phyloP scores from a whole-genome alignment of 768 basidiomycete species.

The Ephemerocybe angulata region DNA sequence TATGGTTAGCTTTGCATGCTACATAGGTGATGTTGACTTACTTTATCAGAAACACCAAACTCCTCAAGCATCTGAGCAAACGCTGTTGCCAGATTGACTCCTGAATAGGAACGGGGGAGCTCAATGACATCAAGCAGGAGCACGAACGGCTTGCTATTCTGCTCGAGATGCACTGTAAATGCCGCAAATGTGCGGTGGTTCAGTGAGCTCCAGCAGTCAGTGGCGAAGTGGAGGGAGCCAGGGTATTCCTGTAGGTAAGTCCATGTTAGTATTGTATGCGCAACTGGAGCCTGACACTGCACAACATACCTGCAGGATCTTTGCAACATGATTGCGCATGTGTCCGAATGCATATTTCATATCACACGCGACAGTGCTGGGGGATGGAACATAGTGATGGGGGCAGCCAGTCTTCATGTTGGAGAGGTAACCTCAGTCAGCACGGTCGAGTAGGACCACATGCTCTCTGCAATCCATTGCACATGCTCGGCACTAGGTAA shows the following conservation, averaged over 20 bases:
- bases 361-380: background rate
- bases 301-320: background rate
- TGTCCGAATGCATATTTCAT: background rate
- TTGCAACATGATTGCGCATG: background rate
- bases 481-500: background rate
- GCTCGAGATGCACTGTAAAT: constrained; percentile 29
- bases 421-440: background rate
- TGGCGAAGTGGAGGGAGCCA: constrained; percentile 5
- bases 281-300: background rate
- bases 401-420: constrained; percentile 2
- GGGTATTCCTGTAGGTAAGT: background rate
- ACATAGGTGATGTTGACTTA: background rate
- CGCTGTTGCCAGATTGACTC: constrained; percentile 30
- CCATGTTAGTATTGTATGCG: background rate
- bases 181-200: constrained; percentile 33
- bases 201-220: constrained; percentile 36
- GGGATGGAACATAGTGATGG: background rate
- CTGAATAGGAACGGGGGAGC: constrained; percentile 29
- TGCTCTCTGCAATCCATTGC: background rate
- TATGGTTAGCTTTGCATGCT: too few relatives aligned
- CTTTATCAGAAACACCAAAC: background rate
- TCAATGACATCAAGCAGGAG: constrained; percentile 37
- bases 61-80: constrained; percentile 27
- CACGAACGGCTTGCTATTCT: constrained; percentile 21
- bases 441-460: background rate